These are phyloP conservation scores for Penicillium arizonense DNA, from an alignment of 495 filamentous ascomycete species.

Conservation along the genomic window DNA sequence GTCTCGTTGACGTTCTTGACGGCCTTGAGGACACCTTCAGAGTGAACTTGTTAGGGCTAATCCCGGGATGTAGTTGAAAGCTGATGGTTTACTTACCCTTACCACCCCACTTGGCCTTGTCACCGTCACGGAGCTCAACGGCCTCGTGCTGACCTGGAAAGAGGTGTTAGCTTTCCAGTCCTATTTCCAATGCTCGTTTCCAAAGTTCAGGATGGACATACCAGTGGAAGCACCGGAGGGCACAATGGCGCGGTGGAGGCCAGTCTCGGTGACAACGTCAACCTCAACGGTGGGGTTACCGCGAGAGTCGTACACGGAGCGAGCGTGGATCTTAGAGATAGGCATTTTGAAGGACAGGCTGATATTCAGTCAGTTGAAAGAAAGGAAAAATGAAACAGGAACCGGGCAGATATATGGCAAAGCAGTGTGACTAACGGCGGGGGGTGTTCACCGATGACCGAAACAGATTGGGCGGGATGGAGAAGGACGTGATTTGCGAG, in stretches of 20 bases:
- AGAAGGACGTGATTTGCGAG: slow-evolving; percentile 21
- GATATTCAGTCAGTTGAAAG: slow-evolving; percentile 26
- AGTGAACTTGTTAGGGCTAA: too few species aligned
- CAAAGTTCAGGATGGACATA: slow-evolving; percentile 39
- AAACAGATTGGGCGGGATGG: slow-evolving; percentile 37
- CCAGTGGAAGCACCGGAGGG: slow-evolving; percentile 97
- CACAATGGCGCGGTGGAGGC: slow-evolving; percentile 97
- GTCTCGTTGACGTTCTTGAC: slow-evolving; percentile 93
- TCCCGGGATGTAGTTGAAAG: not conserved
- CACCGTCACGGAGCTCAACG: slow-evolving; percentile 96
- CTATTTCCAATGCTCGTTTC: not conserved
- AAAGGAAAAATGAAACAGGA: slow-evolving; percentile 21
- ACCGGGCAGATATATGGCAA: slow-evolving; percentile 25
- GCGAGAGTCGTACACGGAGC: slow-evolving; percentile 98
- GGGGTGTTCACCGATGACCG: slow-evolving; percentile 48
- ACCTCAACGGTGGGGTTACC: slow-evolving; percentile 97
- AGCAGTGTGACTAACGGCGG: slow-evolving; percentile 39
- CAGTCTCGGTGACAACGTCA: slow-evolving; percentile 93
- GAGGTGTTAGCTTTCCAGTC: not conserved
- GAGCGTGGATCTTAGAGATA: slow-evolving; percentile 98
- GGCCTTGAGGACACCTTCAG: slow-evolving; percentile 78
- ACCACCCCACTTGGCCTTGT: slow-evolving; percentile 94
- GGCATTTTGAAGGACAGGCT: slow-evolving; percentile 64
- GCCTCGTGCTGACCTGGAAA: slow-evolving; percentile 90
- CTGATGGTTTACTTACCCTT: slow-evolving; percentile 61